A percentile compares a stretch with the other conserved stretches of the same genome.
These are phyloP conservation scores for Teratosphaeriaceae sp. DNA, from an alignment of 2,329 filamentous ascomycete species.

Conservation along the genomic window DNA sequence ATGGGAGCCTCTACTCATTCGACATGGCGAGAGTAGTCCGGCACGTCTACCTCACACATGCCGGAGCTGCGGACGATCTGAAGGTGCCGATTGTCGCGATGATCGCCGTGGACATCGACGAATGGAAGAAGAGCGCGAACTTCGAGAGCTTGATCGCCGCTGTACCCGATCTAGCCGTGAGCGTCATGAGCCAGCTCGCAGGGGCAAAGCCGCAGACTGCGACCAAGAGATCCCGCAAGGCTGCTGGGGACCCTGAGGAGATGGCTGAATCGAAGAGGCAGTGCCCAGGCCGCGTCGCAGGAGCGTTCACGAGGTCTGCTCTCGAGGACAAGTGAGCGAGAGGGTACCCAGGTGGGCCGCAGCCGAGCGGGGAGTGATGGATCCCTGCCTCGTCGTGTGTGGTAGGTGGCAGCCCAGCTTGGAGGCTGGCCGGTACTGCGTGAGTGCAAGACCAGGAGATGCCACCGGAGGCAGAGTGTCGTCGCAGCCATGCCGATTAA, in stretches of 20 bases:
- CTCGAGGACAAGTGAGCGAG: too few species aligned
- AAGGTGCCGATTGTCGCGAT: background rate
- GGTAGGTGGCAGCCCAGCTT: too few species aligned
- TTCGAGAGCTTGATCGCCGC: slow-evolving; percentile 3
- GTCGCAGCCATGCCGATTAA: too few species aligned
- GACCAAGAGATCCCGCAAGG: background rate
- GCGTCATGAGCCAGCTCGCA: slow-evolving; percentile 3
- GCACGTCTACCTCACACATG: slow-evolving; percentile 4
- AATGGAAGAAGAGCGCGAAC: background rate
- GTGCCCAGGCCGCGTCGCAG: too few species aligned
- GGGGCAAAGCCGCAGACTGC: background rate
- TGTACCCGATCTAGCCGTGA: slow-evolving; percentile 3
- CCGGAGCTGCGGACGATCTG: slow-evolving; percentile 1
- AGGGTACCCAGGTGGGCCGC: too few species aligned
- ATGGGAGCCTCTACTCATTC: background rate
- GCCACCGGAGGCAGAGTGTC: too few species aligned
- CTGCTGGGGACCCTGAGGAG: background rate
- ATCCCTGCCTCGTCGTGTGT: too few species aligned
- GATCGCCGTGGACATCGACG: background rate
- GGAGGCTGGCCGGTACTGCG: too few species aligned
- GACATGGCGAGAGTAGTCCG: background rate
- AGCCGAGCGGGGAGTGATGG: too few species aligned
- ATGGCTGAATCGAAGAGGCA: too few species aligned
- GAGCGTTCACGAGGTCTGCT: too few species aligned
- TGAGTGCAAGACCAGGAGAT: too few species aligned